Conservation (phyloP, 108 stramenopile genomes). For the Pseudonitzschia multiseries region DNA sequence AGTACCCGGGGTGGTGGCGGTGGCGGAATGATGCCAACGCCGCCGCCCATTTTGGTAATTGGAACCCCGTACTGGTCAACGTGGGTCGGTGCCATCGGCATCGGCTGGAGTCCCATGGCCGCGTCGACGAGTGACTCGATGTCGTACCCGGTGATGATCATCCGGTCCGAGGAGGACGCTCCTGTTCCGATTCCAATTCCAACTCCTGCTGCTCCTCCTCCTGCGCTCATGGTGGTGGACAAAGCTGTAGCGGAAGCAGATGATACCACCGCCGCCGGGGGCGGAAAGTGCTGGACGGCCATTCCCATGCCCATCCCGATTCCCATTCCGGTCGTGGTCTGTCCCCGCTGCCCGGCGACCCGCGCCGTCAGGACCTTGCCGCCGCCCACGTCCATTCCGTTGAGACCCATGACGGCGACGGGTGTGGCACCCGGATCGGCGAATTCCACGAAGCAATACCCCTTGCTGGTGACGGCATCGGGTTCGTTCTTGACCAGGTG, state of each 20-base stretch:
- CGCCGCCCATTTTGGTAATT: constrained; percentile 32
- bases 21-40: neutral
- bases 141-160: constrained; percentile 71
- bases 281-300: constrained; percentile 20
- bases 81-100: constrained; percentile 52
- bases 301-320: constrained; percentile 9
- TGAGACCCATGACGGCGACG: constrained; percentile 89
- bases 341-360: constrained; percentile 53
- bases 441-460: constrained; percentile 98
- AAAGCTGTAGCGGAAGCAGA: neutral
- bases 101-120: constrained; percentile 62
- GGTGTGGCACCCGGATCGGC: constrained; percentile 76
- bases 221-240: too few species aligned
- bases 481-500: constrained; percentile 92
- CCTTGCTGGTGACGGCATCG: constrained; percentile 78
- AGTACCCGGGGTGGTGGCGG: neutral
- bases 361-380: constrained; percentile 92
- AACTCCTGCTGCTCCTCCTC: too few species aligned
- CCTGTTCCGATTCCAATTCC: too few species aligned
- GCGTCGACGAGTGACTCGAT: constrained; percentile 78
- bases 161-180: constrained; percentile 21
- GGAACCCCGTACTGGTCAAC: constrained; percentile 45
- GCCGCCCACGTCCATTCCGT: constrained; percentile 94
- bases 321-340: neutral
- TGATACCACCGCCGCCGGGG: constrained; percentile 16